phyloP scores from a whole-genome alignment of 2,329 filamentous ascomycete genomes.

The Apiospora pterosperma region DNA sequence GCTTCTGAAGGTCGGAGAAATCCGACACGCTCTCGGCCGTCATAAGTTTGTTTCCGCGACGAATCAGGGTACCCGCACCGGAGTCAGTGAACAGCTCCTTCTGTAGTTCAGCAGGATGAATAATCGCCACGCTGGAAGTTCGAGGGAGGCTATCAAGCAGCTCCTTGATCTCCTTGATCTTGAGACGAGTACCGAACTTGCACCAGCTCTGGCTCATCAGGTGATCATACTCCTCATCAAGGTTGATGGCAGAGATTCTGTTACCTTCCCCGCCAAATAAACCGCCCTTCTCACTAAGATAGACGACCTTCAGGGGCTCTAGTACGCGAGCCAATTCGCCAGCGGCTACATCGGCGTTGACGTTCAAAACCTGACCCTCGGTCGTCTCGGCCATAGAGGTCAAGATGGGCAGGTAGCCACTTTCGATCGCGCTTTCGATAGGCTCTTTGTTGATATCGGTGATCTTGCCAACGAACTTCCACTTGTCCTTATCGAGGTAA shows the following conservation, averaged over 20 bases:
- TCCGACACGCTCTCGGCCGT: conserved; percentile 68
- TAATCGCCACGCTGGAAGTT: conserved; percentile 94
- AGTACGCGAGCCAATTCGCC: conserved; percentile 86
- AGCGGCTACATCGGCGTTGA: conserved; percentile 95
- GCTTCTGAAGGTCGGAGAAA: conserved; percentile 70
- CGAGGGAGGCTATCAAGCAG: conserved; percentile 83
- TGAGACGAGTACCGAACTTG: conserved; percentile 87
- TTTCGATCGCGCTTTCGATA: conserved; percentile 86
- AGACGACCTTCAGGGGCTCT: conserved; percentile 95
- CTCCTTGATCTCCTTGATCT: conserved; percentile 98
- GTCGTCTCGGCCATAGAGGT: conserved; percentile 94
- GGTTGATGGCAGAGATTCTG: conserved; percentile 95
- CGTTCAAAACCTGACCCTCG: conserved; percentile 90
- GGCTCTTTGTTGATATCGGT: conserved; percentile 85
- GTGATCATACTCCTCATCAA: conserved; percentile 92
- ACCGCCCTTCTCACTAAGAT: conserved; percentile 96
- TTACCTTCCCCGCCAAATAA: conserved; percentile 89
- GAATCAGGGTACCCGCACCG: conserved; percentile 88
- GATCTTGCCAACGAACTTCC: conserved; percentile 93
- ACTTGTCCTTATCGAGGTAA: conserved; percentile 95
- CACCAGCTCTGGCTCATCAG: conserved; percentile 95
- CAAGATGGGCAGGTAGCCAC: conserved; percentile 87
- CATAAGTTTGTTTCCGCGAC: conserved; percentile 85
- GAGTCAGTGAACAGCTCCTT: conserved; percentile 97
- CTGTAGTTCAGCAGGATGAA: conserved; percentile 91